Conservation (phyloP, 768 basidiomycete species). For the Mycena indigotica region DNA sequence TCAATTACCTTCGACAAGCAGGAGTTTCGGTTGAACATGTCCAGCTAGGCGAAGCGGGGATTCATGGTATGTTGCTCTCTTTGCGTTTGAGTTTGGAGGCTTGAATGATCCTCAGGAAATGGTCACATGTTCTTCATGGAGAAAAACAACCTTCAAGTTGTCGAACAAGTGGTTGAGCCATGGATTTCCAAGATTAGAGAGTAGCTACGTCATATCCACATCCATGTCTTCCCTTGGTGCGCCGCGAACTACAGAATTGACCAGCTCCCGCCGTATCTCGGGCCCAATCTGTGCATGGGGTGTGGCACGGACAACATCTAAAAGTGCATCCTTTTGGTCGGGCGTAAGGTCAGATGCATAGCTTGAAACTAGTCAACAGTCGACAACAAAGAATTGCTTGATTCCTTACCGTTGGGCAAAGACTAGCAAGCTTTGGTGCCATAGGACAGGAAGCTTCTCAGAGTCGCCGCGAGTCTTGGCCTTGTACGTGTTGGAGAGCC, state of each 20-base stretch:
- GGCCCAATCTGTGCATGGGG: constrained; percentile 86
- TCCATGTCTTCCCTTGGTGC: constrained; percentile 73
- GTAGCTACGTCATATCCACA: constrained; percentile 57
- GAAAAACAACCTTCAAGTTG: constrained; percentile 38
- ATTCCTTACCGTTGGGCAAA: constrained; percentile 95
- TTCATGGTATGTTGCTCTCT: constrained; percentile 19
- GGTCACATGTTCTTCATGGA: constrained; percentile 47
- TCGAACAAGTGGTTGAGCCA: constrained; percentile 31
- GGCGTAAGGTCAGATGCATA: constrained; percentile 93
- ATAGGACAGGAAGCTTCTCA: constrained; percentile 90
- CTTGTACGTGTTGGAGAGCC: constrained; percentile 89
- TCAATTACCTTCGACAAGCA: constrained; percentile 34
- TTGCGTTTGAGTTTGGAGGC: background rate
- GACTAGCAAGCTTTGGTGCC: constrained; percentile 96
- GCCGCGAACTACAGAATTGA: constrained; percentile 84
- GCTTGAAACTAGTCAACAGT: constrained; percentile 42
- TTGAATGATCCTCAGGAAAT: constrained; percentile 27
- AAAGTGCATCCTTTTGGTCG: constrained; percentile 96
- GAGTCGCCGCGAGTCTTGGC: constrained; percentile 67
- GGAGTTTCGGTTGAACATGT: constrained; percentile 39
- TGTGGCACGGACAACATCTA: constrained; percentile 87
- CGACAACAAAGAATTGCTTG: constrained; percentile 17
- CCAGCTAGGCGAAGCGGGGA: constrained; percentile 32
- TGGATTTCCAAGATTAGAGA: constrained; percentile 31
- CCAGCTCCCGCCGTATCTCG: constrained; percentile 88